Base-by-base conservation (phyloP, 805 yeast genomes). In the Ogataea paradorogensis region DNA sequence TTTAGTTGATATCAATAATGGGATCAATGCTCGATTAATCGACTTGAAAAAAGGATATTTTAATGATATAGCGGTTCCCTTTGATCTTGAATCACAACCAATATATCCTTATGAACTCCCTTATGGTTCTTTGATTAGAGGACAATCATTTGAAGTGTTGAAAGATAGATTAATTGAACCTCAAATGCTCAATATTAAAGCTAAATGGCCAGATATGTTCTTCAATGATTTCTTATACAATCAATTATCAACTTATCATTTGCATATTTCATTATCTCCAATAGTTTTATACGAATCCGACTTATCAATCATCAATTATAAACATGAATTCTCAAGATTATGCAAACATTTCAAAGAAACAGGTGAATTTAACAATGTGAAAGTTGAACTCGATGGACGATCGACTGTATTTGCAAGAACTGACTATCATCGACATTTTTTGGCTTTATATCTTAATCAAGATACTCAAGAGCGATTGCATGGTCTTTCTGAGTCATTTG, bases 181-280 rank as follows among this genome's bases (percentile, higher is more conserved):
- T 2, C 39, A 44, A 3, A 39, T 43, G 28, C 40, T 55, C 23
- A 47, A 46, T 27, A 11, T 37, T 34, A 26, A 37, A 7, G 26
- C 43, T 1, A 34, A 25, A 21, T 58, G 61, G 59, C 65, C 65
- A 2, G 27, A 21, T 2, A 30, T 36, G 4, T 60, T 47, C 40
- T 35, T 21, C 23, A 54, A 49, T 27, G 47, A 40, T 9, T 35
- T 46, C 2, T 35, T 54, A 7, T 38, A 37, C 24, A 38, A 35
- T 15, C 45, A 44, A 6, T 27, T 39, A 10, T 26, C 50, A 7
- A 43, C 50, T 2, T 44, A 45, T 27, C 35, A 39, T 8, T 36
- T 47, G 14, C 59, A 55, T 33, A 40, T 50, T 28, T 50, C 57
- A 4, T 37, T 59, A 23, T 42, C 60, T 2, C 65, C 65, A 10